phyloP scores from a whole-genome alignment of 805 yeast genomes.

The Wickerhamia fluorescens region DNA sequence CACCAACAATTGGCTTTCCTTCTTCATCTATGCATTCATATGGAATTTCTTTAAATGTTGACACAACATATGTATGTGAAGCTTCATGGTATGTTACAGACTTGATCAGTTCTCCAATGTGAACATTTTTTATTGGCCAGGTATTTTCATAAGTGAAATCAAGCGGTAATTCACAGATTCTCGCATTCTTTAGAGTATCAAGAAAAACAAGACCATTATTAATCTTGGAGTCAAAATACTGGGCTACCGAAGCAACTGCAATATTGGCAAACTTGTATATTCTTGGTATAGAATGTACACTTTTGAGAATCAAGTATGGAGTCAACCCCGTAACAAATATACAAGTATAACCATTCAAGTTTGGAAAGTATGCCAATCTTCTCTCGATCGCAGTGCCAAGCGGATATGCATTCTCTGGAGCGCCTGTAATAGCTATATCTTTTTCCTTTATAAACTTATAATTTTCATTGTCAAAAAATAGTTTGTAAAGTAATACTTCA shows the following conservation, averaged over 20 bases:
- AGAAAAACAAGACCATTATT: constrained; percentile 58
- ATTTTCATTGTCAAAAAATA: constrained; percentile 42
- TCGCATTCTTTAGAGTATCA: constrained; percentile 62
- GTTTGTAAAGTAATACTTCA: constrained; percentile 62
- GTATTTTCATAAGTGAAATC: constrained; percentile 50
- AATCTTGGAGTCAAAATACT: constrained; percentile 35
- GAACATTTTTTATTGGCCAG: constrained; percentile 49
- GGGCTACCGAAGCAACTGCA: constrained; percentile 61
- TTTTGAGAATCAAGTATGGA: constrained; percentile 63
- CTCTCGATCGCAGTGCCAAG: constrained; percentile 66
- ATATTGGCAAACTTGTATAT: constrained; percentile 59
- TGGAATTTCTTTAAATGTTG: constrained; percentile 52
- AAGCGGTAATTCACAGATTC: constrained; percentile 46
- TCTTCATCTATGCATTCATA: constrained; percentile 72
- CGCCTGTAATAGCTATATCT: constrained; percentile 56
- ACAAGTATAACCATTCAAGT: constrained; percentile 50
- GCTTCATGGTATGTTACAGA: constrained; percentile 63
- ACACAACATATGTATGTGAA: constrained; percentile 54
- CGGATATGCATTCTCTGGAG: constrained; percentile 71
- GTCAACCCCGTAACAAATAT: constrained; percentile 69
- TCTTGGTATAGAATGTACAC: constrained; percentile 55
- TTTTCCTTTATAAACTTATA: constrained; percentile 37
- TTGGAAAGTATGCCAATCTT: constrained; percentile 51
- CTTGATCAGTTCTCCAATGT: constrained; percentile 56
- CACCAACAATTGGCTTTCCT: constrained; percentile 54